Evolutionary conservation across 495 filamentous ascomycete species (phyloP), one percentile per base, ranked within the genome.

Genomic region (Penicillium cinerascens): DNA sequence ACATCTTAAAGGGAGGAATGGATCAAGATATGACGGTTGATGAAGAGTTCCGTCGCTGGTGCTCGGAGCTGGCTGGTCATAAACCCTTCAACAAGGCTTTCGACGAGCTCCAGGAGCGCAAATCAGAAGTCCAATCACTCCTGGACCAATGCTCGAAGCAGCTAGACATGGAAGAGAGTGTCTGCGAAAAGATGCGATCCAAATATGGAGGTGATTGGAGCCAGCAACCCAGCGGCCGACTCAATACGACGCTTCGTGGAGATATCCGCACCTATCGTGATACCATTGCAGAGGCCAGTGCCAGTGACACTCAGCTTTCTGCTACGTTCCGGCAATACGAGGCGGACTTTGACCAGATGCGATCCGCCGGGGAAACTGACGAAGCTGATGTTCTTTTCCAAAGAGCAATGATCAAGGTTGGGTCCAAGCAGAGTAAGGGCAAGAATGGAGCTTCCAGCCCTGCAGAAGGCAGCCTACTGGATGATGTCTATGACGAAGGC

Each of bases 151-250:
- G 88, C 61, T 86, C 82, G 37, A 95, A 93, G 60, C 87, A 92
- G 59, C 65, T 98, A 9, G 93, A 97, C 59, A 85, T 92, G 82
- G 93, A 98, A 68, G 95, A 97, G 73, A 93, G 88, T 49, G 91
- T 97, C 6, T 98, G 93, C 67, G 93, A 98, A 71, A 97, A 96
- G 76, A 98, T 98, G 93, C 83, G 93, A 44, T 95, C 91, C 2
- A 98, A 98, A 69, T 97, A 97, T 66, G 92, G 93, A 26, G 80
- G 76, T 10, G 93, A 97, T 41, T 98, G 93, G 93, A 96, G 89
- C 17, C 93, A 98, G 66, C 93, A 97, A 60, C 95, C 95, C 20
- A 96, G 91, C 63, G 87, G 86, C 27, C 78, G 90, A 54, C 79
- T 98, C 20, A 98, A 92, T 4, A 83, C 85, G 2, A 97, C 92